A percentile compares a stretch with the other conserved stretches of the same genome.
phyloP scores from a whole-genome alignment of 1,284 basidiomycete species.

The Trametes hirsuta region DNA sequence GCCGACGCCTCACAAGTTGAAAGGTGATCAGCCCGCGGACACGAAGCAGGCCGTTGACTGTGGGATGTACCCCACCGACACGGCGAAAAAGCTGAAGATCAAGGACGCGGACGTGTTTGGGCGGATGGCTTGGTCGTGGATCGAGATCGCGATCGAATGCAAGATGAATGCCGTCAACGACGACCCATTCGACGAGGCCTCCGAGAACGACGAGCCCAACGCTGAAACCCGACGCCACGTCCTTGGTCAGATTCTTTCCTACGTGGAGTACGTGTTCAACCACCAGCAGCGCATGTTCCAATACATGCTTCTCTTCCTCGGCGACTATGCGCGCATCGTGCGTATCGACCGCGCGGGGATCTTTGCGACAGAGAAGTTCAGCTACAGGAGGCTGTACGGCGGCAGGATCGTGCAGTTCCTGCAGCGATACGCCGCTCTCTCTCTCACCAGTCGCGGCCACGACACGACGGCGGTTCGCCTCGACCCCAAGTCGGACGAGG shows the following conservation, averaged over 20 bases:
- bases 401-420: not conserved
- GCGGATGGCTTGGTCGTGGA: not conserved
- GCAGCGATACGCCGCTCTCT: not conserved
- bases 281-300: constrained; percentile 8
- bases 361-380: not conserved
- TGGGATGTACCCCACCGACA: not conserved
- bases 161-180: not conserved
- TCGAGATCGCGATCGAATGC: constrained; percentile 11
- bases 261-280: not conserved
- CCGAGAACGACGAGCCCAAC: not conserved
- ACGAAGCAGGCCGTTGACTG: not conserved
- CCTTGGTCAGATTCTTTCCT: constrained; percentile 4
- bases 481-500: not conserved
- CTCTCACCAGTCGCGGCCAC: not conserved
- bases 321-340: not conserved
- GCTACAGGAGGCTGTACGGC: not conserved
- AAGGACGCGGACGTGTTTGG: not conserved
- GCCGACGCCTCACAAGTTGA: not conserved
- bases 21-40: not conserved
- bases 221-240: not conserved
- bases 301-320: constrained; percentile 6
- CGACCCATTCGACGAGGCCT: constrained; percentile 12
- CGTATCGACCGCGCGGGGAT: not conserved
- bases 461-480: constrained; percentile 1
- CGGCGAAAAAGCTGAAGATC: not conserved